phyloP scores from a whole-genome alignment of 2,329 filamentous ascomycete genomes.

The Verticillium albo-atrum region DNA sequence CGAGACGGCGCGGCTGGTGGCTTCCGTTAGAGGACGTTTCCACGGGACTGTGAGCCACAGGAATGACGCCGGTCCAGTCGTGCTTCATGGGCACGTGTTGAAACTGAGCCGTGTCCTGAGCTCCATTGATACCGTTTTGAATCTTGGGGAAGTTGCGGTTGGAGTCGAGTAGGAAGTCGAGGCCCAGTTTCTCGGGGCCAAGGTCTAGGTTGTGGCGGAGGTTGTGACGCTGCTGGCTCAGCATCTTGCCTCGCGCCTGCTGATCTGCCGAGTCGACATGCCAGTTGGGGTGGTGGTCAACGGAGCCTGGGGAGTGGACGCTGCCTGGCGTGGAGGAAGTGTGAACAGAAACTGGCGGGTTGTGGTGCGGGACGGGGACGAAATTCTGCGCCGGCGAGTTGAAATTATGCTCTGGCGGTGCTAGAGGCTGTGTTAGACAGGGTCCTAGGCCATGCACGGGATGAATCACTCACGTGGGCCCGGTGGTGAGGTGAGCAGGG shows the following conservation, averaged over 20 bases:
- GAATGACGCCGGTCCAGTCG: conserved; percentile 35
- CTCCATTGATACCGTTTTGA: conserved; percentile 43
- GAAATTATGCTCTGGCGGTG: conserved; percentile 6
- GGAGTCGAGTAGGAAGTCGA: conserved; percentile 68
- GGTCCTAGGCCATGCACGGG: too few relatives aligned
- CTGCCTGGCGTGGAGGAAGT: conserved; percentile 35
- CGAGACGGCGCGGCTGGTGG: conserved; percentile 1
- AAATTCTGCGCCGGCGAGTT: conserved; percentile 8
- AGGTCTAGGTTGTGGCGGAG: conserved; percentile 54
- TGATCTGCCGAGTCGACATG: conserved; percentile 14
- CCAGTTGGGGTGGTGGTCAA: conserved; percentile 14
- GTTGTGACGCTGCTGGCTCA: conserved; percentile 44
- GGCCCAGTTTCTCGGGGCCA: conserved; percentile 60
- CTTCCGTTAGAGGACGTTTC: conserved; percentile 48
- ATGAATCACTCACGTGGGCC: conserved; percentile 8
- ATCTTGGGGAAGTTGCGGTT: conserved; percentile 50
- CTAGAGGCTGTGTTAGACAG: not conserved
- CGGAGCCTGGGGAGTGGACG: conserved; percentile 28
- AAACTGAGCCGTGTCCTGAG: conserved; percentile 39
- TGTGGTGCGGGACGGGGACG: conserved; percentile 10
- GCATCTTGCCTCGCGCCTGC: conserved; percentile 23
- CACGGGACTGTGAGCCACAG: conserved; percentile 53
- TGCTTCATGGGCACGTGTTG: conserved; percentile 46
- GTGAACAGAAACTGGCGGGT: conserved; percentile 21
- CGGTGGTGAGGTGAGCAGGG: conserved; percentile 37